A percentile compares a stretch with the other conserved stretches of the same genome.
These are phyloP conservation scores for Apocynum venetum DNA, from an alignment of 257 asterid species.

Conservation along the genomic window DNA sequence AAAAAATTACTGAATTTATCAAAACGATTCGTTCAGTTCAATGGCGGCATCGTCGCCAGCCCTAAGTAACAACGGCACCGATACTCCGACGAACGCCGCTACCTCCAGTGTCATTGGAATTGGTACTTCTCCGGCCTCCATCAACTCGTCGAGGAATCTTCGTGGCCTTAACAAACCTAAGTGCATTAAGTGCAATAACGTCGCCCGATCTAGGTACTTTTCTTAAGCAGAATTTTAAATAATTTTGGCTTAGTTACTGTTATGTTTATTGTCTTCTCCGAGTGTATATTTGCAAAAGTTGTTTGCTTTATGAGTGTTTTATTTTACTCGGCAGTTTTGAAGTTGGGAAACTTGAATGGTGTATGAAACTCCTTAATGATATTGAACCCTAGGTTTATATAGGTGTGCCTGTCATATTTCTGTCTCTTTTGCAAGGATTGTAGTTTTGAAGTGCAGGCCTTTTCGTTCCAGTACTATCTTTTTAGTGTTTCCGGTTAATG, in stretches of 20 bases:
- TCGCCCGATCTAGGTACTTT: slow-evolving; percentile 88
- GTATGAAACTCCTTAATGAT: neutral
- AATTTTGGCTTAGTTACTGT: neutral
- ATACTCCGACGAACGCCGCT: slow-evolving; percentile 19
- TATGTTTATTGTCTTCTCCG: neutral
- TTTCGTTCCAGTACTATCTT: neutral
- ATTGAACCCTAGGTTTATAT: neutral
- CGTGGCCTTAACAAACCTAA: slow-evolving; percentile 97
- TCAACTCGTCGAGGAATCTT: slow-evolving; percentile 49
- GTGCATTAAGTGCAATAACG: slow-evolving; percentile 97
- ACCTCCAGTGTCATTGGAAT: slow-evolving; percentile 23
- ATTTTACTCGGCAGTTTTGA: neutral
- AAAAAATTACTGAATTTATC: neutral
- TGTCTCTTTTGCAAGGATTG: neutral
- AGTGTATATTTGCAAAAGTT: too few relatives aligned
- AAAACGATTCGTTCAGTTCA: neutral
- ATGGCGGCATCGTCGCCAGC: slow-evolving; percentile 42
- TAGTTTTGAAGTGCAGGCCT: neutral
- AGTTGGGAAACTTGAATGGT: neutral
- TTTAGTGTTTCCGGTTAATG: neutral
- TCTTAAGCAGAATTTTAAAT: neutral
- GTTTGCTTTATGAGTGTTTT: neutral
- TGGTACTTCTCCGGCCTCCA: slow-evolving; percentile 14
- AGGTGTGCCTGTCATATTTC: neutral
- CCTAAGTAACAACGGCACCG: slow-evolving; percentile 30